Evolutionary conservation across 441 rosid genomes (phyloP).

Genomic region (Dalechampia spathulata): DNA sequence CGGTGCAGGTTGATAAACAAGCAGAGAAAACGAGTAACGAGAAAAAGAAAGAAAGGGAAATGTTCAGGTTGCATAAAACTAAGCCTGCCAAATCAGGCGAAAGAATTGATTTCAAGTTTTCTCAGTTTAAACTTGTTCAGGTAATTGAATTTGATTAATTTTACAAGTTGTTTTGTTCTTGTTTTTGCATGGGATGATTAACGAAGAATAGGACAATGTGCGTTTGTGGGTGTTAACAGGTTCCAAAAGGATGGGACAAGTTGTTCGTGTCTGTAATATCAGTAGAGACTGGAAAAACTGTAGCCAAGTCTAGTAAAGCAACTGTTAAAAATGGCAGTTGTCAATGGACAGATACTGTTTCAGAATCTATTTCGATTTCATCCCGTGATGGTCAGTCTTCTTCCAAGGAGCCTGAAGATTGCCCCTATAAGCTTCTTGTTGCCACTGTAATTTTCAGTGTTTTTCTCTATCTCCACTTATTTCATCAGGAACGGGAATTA

Average conservation of each 20-base stretch:
- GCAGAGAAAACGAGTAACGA: too few species aligned
- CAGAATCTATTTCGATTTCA: conserved; percentile 38
- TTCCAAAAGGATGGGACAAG: conserved; percentile 72
- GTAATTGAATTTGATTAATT: conserved; percentile 16
- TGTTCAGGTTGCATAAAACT: conserved; percentile 42
- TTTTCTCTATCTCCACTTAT: not conserved
- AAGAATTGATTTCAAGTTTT: conserved; percentile 44
- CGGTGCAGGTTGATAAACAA: too few species aligned
- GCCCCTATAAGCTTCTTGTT: conserved; percentile 41
- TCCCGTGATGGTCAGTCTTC: conserved; percentile 24
- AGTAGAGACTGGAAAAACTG: conserved; percentile 44
- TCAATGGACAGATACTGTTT: conserved; percentile 48
- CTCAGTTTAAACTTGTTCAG: conserved; percentile 44
- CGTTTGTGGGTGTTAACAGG: conserved; percentile 32
- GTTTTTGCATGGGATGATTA: not conserved
- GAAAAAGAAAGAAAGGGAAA: conserved; percentile 7
- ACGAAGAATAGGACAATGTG: not conserved
- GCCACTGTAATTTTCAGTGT: conserved; percentile 30
- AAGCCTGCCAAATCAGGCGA: conserved; percentile 27
- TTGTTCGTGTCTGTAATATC: conserved; percentile 41
- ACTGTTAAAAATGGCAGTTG: conserved; percentile 40
- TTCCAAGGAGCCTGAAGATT: conserved; percentile 34
- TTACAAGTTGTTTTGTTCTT: too few species aligned
- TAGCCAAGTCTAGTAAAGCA: conserved; percentile 40
- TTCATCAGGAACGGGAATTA: not conserved